A percentile compares a stretch with the other conserved stretches of the same genome.
phyloP scores from a whole-genome alignment of 2,329 filamentous ascomycete species.

The Aspergillus glaucus region DNA sequence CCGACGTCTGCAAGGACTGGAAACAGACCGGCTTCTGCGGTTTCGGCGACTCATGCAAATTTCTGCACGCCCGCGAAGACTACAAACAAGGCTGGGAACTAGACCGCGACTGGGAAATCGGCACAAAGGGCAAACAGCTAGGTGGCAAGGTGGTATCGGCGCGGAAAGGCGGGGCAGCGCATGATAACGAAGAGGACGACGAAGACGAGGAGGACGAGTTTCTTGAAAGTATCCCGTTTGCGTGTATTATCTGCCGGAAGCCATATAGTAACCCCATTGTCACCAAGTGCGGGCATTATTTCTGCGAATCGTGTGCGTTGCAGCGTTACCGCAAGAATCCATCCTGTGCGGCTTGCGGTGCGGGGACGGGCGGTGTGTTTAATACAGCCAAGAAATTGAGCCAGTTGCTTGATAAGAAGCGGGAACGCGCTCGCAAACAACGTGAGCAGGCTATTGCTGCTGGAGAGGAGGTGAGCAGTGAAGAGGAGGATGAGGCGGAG shows the following conservation, averaged over 20 bases:
- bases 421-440: conserved; percentile 50
- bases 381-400: conserved; percentile 79
- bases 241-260: conserved; percentile 77
- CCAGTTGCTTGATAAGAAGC: conserved; percentile 68
- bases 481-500: conserved; percentile 32
- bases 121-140: conserved; percentile 53
- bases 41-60: conserved; percentile 73
- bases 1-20: conserved; percentile 93
- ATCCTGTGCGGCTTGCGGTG: conserved; percentile 76
- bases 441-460: conserved; percentile 48
- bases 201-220: conserved; percentile 61
- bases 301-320: conserved; percentile 85
- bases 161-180: conserved; percentile 25
- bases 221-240: conserved; percentile 80
- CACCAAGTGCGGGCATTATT: conserved; percentile 92
- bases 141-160: conserved; percentile 45
- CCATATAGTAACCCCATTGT: conserved; percentile 73
- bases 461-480: conserved; percentile 46
- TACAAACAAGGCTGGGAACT: conserved; percentile 91
- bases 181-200: conserved; percentile 43
- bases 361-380: conserved; percentile 82
- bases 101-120: conserved; percentile 86
- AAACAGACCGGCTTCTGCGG: conserved; percentile 69
- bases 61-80: conserved; percentile 55
- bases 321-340: conserved; percentile 81